Base-by-base conservation (phyloP, 805 yeast species). In the Monosporozyma aerobia region DNA sequence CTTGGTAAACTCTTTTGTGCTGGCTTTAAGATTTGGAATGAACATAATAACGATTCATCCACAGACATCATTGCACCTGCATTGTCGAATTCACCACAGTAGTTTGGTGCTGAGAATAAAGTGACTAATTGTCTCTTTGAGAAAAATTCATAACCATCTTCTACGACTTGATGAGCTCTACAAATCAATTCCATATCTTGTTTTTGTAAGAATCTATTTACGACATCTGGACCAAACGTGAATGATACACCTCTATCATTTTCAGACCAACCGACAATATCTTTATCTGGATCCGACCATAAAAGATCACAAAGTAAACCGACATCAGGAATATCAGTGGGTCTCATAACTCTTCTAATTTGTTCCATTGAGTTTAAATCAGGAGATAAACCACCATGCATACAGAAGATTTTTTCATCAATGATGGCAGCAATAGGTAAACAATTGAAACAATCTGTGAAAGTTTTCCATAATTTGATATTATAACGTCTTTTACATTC, bases 51-150 rank as follows among this genome's bases (percentile, higher is more conserved):
- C 71, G 92, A 84, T 74, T 94, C 98, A 71, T 94, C 98, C 53
- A 92, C 98, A 65, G 95, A 83, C 99, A 92, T 92, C 98, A 94
- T 94, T 44, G 99, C 99, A 67, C 98, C 99, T 2, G 98, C 97
- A 67, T 92, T 92, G 72, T 92, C 99, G 69, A 92, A 92, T 72
- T 94, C 98, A 64, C 99, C 99, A 79, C 98, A 94, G 71, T 90
- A 90, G 73, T 94, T 94, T 62, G 99, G 99, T 53, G 99, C 99
- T 51, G 94, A 83, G 70, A 92, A 92, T 60, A 92, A 77, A 33
- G 99, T 92, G 49, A 92, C 98, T 67, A 92, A 79, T 73, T 92
- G 98, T 68, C 98, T 85, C 71, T 92, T 92, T 59, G 94, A 82
- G 72, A 94, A 92, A 69, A 92, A 92, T 76, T 92, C 98, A 72